These are phyloP conservation scores for Colletotrichum filicis DNA, from an alignment of 2,329 filamentous ascomycete genomes.

Conservation along the genomic window DNA sequence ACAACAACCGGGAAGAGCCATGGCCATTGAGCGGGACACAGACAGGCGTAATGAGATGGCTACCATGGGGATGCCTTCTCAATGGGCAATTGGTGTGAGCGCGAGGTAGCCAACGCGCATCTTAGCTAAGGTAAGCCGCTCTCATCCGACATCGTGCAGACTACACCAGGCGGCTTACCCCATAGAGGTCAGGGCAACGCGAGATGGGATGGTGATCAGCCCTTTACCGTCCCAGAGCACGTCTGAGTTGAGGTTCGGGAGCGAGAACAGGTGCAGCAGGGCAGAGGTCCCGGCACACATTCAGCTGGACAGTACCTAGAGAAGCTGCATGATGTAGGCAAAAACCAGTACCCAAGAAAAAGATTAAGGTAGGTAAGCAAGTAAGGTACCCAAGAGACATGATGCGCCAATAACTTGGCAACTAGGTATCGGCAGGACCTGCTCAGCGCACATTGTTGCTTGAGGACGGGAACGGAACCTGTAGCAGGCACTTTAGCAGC, in stretches of 20 bases:
- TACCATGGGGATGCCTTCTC: background rate
- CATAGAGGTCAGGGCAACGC: slow-evolving; percentile 10
- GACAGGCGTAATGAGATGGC: slow-evolving; percentile 3
- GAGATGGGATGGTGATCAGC: slow-evolving; percentile 21
- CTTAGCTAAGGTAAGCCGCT: background rate
- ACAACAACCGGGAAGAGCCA: slow-evolving; percentile 12
- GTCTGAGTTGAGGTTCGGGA: slow-evolving; percentile 27
- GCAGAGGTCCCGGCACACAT: background rate
- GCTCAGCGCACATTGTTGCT: slow-evolving; percentile 1
- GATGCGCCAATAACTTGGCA: background rate
- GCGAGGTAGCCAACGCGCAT: background rate
- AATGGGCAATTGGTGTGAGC: background rate
- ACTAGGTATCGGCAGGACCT: background rate
- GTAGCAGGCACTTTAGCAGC: background rate
- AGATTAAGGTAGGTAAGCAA: background rate
- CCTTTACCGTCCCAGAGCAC: background rate
- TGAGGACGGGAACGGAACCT: background rate
- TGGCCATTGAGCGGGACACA: slow-evolving; percentile 3
- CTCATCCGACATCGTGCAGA: background rate
- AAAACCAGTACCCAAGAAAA: background rate
- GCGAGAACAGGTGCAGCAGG: slow-evolving; percentile 23
- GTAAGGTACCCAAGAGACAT: slow-evolving; percentile 3
- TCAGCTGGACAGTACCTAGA: background rate
- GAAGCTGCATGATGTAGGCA: background rate
- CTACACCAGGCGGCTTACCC: background rate